A percentile compares a stretch with the other conserved stretches of the same genome.
Conservation (phyloP, 208 protist genomes). For the Wallacemonas rigidus region DNA sequence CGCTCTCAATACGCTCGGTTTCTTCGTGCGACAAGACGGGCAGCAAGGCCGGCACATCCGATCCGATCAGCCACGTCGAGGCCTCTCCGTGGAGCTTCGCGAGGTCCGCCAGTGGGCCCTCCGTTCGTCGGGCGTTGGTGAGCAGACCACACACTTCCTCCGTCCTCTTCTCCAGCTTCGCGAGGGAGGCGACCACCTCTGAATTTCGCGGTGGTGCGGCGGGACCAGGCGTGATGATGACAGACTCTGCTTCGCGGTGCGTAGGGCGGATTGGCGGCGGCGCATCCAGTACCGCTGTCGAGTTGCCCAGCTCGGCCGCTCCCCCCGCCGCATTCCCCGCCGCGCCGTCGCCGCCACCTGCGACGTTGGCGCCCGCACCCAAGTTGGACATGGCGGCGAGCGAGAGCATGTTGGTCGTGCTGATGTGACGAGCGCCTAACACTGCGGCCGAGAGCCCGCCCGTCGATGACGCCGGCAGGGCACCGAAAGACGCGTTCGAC, state of each 20-base stretch:
- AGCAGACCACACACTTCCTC: constrained; percentile 43
- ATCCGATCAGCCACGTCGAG: constrained; percentile 49
- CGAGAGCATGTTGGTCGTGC: too few relatives aligned
- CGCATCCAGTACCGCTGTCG: constrained; percentile 1
- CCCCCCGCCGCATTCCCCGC: neutral
- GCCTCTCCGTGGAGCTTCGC: constrained; percentile 51
- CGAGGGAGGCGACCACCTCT: constrained; percentile 39
- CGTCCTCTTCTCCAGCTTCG: constrained; percentile 39
- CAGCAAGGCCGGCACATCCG: constrained; percentile 10
- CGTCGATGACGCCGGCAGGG: too few relatives aligned
- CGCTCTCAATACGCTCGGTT: constrained; percentile 45
- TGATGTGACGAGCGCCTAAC: too few relatives aligned
- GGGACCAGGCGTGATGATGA: constrained; percentile 10
- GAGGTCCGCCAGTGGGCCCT: constrained; percentile 67
- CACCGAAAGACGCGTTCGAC: too few relatives aligned
- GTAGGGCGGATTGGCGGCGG: neutral
- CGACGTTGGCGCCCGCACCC: neutral
- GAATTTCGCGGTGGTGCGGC: constrained; percentile 19
- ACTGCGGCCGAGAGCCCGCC: too few relatives aligned
- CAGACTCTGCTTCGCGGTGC: constrained; percentile 3
- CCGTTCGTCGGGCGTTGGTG: constrained; percentile 30
- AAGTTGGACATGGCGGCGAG: neutral
- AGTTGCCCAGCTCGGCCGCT: neutral
- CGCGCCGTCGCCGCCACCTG: neutral
- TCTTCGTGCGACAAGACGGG: constrained; percentile 36